phyloP scores from a whole-genome alignment of 2,329 filamentous ascomycete species.

The Penicillium sp. region DNA sequence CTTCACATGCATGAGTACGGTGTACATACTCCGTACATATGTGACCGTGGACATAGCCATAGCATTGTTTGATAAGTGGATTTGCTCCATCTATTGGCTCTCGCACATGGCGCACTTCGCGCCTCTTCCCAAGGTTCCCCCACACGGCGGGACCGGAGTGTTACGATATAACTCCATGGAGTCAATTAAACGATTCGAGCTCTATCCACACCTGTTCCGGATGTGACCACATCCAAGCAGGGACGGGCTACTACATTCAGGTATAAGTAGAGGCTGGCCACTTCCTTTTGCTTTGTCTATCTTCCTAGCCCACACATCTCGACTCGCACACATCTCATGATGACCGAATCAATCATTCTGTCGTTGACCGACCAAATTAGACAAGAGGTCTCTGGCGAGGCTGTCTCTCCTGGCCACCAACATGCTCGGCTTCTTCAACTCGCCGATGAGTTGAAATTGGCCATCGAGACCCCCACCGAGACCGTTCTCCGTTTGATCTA shows the following conservation, averaged over 20 bases:
- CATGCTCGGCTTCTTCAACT: conserved; percentile 19
- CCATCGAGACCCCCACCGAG: conserved; percentile 18
- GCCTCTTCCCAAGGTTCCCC: not conserved
- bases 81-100: not conserved
- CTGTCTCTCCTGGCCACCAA: not conserved
- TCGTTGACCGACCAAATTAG: conserved; percentile 11
- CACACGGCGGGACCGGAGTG: not conserved
- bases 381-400: not conserved
- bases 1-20: not conserved
- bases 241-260: not conserved
- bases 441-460: conserved; percentile 22
- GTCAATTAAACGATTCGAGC: not conserved
- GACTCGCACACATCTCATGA: not conserved
- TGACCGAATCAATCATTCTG: conserved; percentile 1
- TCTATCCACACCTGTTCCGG: not conserved
- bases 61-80: not conserved
- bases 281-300: not conserved
- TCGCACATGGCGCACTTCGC: not conserved
- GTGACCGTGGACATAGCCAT: too few relatives aligned
- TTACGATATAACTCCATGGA: too few relatives aligned
- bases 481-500: conserved; percentile 20
- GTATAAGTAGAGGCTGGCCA: not conserved
- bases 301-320: not conserved
- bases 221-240: not conserved
- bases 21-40: not conserved